Base-by-base conservation (phyloP, 1,284 basidiomycete genomes). In the Trichosporon sp. region DNA sequence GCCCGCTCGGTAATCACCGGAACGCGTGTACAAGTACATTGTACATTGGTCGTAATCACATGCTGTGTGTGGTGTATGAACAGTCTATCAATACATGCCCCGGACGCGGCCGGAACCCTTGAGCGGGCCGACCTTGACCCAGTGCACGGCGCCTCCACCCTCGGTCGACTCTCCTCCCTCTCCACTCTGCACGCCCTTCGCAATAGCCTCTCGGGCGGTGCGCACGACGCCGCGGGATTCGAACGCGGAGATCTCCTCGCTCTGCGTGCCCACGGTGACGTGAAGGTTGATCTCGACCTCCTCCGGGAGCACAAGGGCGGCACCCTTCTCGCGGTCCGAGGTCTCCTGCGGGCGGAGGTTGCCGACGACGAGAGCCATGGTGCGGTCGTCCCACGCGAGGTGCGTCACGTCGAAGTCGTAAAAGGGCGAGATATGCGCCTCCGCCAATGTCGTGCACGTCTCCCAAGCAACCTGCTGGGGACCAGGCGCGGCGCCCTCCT, bases 201-300 rank as follows among this genome's bases (percentile, higher is more conserved):
- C 74, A 19, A 78, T 74, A 7, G 72, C 73, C 65, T 77, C 77
- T 54, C 79, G 75, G n/a, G 78, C 77, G 0, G 69, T 72, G 37
- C 76, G 76, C 19, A 83, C 75, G 10, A 83, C 61, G 32, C 76
- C 75, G 64, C 80, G 74, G 16, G 76, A 76, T 84, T 97, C 93
- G 59, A 91, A 89, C 1, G 94, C 88, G 0, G 81, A 77, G 0
- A 96, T 86, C 1, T 85, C 83, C 16, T 83, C 79, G 54, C 86
- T 79, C 68, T 81, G 78, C 4, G 93, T 96, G 1, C 93, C 97
- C 3, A 98, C 89, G 0, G 97, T 99, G 71, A 99, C 88, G 81
- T 99, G 97, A 74, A 96, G 80, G 72, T 87, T 75, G 11, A 84
- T 76, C 71, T 84, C 84, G 11, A 90, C 77, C 16, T 88, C 86